These are phyloP conservation scores for Lepiota subincarnata DNA, from an alignment of 768 basidiomycete genomes.

Conservation along the genomic window DNA sequence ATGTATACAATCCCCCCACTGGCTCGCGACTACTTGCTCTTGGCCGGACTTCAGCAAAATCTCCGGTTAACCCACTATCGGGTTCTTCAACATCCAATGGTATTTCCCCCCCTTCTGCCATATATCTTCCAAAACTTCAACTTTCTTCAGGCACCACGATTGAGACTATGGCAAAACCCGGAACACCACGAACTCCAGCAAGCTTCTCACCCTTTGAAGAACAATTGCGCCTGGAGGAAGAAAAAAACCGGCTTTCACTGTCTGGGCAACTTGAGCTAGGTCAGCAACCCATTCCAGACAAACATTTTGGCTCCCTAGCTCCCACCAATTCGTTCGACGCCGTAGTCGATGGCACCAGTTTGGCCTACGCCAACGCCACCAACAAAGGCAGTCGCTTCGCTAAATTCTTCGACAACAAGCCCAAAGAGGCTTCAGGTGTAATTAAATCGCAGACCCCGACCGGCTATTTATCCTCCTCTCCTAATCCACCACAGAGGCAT, in stretches of 20 bases:
- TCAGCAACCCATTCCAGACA: constrained; percentile 1
- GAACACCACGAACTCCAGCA: constrained; percentile 13
- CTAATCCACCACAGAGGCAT: constrained; percentile 42
- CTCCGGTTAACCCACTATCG: constrained; percentile 13
- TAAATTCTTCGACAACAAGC: constrained; percentile 82
- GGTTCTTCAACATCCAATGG: constrained; percentile 4
- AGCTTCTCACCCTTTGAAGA: constrained; percentile 60
- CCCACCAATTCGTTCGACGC: neutral
- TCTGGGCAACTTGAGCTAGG: constrained; percentile 1
- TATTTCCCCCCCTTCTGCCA: neutral
- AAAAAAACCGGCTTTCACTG: constrained; percentile 15
- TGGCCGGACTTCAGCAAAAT: constrained; percentile 32
- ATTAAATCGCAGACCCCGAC: constrained; percentile 35
- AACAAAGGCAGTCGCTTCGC: constrained; percentile 81
- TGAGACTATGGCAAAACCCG: constrained; percentile 5
- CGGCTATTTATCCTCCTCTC: constrained; percentile 41
- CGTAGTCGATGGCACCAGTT: neutral
- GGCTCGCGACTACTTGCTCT: constrained; percentile 50
- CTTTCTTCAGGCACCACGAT: neutral
- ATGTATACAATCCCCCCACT: constrained; percentile 41
- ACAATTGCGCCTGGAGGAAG: constrained; percentile 21
- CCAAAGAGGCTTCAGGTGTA: constrained; percentile 35
- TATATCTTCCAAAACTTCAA: neutral
- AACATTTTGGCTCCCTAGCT: neutral
- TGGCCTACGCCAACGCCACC: constrained; percentile 44